Evolutionary conservation across 2,329 filamentous ascomycete genomes (phyloP).

Genomic region (Triangularia verruculosa): DNA sequence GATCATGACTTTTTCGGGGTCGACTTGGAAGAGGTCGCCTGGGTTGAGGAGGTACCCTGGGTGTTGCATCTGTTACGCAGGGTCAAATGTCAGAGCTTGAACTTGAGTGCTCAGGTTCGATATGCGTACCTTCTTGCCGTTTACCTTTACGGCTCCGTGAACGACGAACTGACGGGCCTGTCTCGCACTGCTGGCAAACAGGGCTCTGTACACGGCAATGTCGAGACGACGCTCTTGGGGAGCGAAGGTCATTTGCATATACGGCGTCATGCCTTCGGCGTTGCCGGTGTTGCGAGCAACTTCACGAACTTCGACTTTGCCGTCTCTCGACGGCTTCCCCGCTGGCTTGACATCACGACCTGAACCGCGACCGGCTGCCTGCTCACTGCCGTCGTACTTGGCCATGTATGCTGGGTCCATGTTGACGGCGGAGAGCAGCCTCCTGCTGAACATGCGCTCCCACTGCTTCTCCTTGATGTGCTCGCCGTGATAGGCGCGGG

Average conservation of each 20-base stretch:
- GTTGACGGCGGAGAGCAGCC: conserved; percentile 76
- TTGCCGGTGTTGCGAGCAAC: conserved; percentile 33
- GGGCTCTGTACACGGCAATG: conserved; percentile 86
- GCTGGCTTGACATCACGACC: conserved; percentile 52
- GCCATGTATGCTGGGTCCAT: conserved; percentile 83
- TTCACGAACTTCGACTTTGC: conserved; percentile 23
- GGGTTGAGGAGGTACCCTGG: conserved; percentile 94
- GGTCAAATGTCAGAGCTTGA: conserved; percentile 1
- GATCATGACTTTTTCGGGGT: conserved; percentile 81
- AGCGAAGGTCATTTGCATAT: conserved; percentile 94
- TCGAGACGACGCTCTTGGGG: conserved; percentile 88
- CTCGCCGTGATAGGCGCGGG: conserved; percentile 90
- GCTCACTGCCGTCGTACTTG: conserved; percentile 73
- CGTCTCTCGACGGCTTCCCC: conserved; percentile 11
- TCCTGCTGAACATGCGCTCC: conserved; percentile 86
- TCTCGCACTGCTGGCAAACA: conserved; percentile 90
- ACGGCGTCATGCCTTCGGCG: conserved; percentile 63
- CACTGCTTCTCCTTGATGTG: conserved; percentile 91
- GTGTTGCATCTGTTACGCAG: conserved; percentile 69
- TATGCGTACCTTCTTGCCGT: conserved; percentile 81
- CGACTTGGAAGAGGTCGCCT: conserved; percentile 96
- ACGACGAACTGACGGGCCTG: conserved; percentile 94
- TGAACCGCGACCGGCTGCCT: conserved; percentile 79
- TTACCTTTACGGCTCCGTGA: conserved; percentile 91
- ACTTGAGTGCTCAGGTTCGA: neutral